phyloP scores from a whole-genome alignment of 495 filamentous ascomycete species.

The Physcia stellaris region DNA sequence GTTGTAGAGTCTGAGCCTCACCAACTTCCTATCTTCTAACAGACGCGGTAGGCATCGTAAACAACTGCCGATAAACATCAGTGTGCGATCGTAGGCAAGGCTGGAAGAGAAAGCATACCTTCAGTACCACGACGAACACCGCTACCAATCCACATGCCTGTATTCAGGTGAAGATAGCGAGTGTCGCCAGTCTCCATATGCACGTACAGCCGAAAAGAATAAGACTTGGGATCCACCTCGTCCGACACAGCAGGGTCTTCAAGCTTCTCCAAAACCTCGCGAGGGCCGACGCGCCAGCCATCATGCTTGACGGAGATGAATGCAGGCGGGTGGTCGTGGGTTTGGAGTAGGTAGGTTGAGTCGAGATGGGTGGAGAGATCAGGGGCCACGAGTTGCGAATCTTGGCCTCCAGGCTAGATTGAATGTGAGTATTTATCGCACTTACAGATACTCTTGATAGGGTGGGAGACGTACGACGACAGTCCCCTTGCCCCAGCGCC shows the following conservation, averaged over 20 bases:
- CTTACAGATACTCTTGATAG: neutral
- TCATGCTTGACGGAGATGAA: slow-evolving; percentile 43
- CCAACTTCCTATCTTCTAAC: no score
- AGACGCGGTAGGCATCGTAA: slow-evolving; percentile 20
- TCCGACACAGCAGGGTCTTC: slow-evolving; percentile 34
- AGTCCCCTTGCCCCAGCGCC: slow-evolving; percentile 43
- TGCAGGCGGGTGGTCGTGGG: slow-evolving; percentile 43
- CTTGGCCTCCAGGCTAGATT: slow-evolving; percentile 47
- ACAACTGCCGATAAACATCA: slow-evolving; percentile 11
- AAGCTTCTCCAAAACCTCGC: slow-evolving; percentile 44
- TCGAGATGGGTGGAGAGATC: slow-evolving; percentile 39
- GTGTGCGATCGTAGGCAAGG: neutral
- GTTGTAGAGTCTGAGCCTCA: no score
- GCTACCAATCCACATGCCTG: slow-evolving; percentile 47
- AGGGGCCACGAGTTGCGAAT: slow-evolving; percentile 42
- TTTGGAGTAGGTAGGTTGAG: slow-evolving; percentile 42
- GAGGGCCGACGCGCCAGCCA: slow-evolving; percentile 44
- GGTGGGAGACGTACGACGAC: slow-evolving; percentile 35
- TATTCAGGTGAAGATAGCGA: slow-evolving; percentile 48
- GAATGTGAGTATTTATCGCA: no score
- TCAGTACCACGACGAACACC: slow-evolving; percentile 44
- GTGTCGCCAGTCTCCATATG: slow-evolving; percentile 48
- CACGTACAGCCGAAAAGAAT: slow-evolving; percentile 43
- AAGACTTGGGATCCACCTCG: slow-evolving; percentile 40
- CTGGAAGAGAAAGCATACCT: slow-evolving; percentile 21